A percentile compares a stretch with the other conserved stretches of the same genome.
phyloP scores from a whole-genome alignment of 2,329 filamentous ascomycete genomes.

The Davidsoniella eucalypti region DNA sequence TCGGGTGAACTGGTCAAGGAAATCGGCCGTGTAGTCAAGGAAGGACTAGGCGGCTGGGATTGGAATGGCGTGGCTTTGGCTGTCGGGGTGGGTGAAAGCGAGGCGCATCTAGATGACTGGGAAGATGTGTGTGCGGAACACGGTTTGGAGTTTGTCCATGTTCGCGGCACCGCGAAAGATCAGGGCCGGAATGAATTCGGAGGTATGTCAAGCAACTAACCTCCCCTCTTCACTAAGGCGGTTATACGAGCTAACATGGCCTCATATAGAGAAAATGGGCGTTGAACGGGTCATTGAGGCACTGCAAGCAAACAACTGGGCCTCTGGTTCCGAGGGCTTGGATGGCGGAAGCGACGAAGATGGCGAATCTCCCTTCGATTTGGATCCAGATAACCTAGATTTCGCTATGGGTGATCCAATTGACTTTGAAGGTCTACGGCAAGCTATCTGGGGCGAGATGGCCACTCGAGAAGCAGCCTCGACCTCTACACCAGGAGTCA shows the following conservation, averaged over 20 bases:
- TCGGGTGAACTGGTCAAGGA: conserved; percentile 28
- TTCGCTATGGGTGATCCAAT: conserved; percentile 31
- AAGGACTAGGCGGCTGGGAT: conserved; percentile 41
- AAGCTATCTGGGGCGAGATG: conserved; percentile 33
- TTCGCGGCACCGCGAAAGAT: conserved; percentile 23
- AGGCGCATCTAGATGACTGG: conserved; percentile 37
- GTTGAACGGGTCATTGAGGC: conserved; percentile 43
- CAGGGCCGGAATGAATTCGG: conserved; percentile 39
- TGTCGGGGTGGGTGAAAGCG: conserved; percentile 33
- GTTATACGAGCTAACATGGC: too few relatives aligned
- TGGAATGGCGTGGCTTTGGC: conserved; percentile 51
- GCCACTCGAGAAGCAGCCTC: conserved; percentile 18
- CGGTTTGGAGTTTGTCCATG: conserved; percentile 47
- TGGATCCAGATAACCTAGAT: conserved; percentile 32
- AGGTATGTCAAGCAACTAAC: conserved; percentile 24
- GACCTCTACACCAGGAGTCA: conserved; percentile 4
- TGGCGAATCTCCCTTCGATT: conserved; percentile 19
- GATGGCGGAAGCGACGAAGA: conserved; percentile 19
- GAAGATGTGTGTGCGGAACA: conserved; percentile 40
- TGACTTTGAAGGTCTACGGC: conserved; percentile 35
- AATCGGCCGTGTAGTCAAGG: conserved; percentile 37
- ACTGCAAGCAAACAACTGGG: conserved; percentile 50
- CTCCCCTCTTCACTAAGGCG: neutral
- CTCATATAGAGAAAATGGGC: conserved; percentile 36
- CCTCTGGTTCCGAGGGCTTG: conserved; percentile 19